phyloP scores from a whole-genome alignment of 495 filamentous ascomycete species.

The Penicillium steckii region DNA sequence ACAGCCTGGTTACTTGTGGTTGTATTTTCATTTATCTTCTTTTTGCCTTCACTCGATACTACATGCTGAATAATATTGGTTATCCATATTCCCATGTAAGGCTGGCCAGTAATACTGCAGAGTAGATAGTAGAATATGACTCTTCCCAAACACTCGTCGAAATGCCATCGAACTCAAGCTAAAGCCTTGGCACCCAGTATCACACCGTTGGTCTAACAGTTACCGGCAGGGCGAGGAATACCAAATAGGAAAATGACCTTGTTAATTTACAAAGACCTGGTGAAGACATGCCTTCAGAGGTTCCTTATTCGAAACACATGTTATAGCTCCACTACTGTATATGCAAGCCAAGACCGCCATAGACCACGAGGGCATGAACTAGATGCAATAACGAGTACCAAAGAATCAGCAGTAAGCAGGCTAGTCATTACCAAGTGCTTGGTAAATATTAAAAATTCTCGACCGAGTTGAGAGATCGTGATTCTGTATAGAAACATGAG shows the following conservation, averaged over 20 bases:
- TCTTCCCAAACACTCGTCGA: neutral
- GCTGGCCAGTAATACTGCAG: too few species aligned
- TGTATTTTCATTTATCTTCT: too few species aligned
- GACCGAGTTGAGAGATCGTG: neutral
- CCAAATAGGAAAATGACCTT: neutral
- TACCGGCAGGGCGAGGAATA: too few species aligned
- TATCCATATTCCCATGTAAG: too few species aligned
- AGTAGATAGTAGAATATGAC: too few species aligned
- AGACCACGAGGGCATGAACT: neutral
- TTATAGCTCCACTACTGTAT: neutral
- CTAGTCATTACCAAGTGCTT: constrained; percentile 3
- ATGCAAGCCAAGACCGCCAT: constrained; percentile 4
- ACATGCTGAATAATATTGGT: too few species aligned
- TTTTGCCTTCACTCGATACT: too few species aligned
- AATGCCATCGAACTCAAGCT: neutral
- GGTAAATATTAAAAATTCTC: constrained; percentile 7
- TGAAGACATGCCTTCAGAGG: neutral
- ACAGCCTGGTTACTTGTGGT: too few species aligned
- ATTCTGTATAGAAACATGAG: neutral
- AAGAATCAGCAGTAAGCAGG: neutral
- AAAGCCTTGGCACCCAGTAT: too few species aligned
- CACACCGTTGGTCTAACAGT: too few species aligned
- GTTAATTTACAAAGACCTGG: neutral
- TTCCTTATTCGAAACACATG: neutral
- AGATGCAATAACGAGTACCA: neutral